These are phyloP conservation scores for Neoboletus magnificus DNA, from an alignment of 768 basidiomycete genomes.

Conservation along the genomic window DNA sequence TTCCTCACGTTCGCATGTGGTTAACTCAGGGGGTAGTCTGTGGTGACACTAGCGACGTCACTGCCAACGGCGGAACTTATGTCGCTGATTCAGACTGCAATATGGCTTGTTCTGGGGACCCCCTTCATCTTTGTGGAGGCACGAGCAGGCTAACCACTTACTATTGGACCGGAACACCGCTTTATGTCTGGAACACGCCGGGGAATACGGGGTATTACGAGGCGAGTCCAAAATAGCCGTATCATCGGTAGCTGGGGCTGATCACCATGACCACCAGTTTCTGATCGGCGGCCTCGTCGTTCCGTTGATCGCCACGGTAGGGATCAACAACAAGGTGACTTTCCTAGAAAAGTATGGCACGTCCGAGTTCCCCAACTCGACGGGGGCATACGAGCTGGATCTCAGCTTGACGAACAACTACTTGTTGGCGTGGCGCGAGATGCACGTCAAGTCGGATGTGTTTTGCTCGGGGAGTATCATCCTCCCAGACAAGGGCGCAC, in stretches of 20 bases:
- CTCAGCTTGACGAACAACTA: conserved; percentile 48
- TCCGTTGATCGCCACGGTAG: conserved; percentile 71
- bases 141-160: conserved; percentile 52
- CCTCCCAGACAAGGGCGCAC: conserved; percentile 67
- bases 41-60: conserved; percentile 60
- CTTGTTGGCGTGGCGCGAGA: conserved; percentile 60
- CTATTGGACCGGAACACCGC: conserved; percentile 43
- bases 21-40: conserved; percentile 45
- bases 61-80: conserved; percentile 30
- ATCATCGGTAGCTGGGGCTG: too few relatives aligned
- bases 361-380: conserved; percentile 56
- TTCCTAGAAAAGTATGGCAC: conserved; percentile 78
- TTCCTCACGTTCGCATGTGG: background rate
- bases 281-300: conserved; percentile 60
- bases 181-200: conserved; percentile 67
- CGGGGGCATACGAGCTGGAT: conserved; percentile 79
- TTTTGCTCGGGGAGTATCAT: conserved; percentile 76
- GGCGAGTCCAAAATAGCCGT: conserved; percentile 41
- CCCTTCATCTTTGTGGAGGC: conserved; percentile 65
- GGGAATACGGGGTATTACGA: conserved; percentile 65
- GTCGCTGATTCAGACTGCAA: conserved; percentile 39
- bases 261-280: background rate
- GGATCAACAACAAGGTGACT: conserved; percentile 77
- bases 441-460: conserved; percentile 75
- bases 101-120: conserved; percentile 68